Evolutionary conservation across 169 alveolate genomes (phyloP), one percentile per base, ranked within the genome.

Genomic region (Cryptosporidium ubiquitum): DNA sequence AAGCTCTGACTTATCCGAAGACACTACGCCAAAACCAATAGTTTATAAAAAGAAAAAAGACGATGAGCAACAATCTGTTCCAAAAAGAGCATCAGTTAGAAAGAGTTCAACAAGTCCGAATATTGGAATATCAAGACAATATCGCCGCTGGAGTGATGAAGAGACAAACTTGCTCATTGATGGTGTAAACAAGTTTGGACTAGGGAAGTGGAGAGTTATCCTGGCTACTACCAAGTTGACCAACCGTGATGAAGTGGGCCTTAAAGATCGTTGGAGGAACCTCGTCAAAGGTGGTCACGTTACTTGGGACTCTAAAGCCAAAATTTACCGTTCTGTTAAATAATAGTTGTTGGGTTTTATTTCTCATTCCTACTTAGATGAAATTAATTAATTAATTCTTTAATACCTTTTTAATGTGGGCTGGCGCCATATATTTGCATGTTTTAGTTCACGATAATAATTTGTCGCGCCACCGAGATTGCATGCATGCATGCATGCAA

Each of bases 231-330:
- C 89, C 16, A 79, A 79, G 51, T 47, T 79, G 3, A 31, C 68
- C 20, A 64, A 64, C 5, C 60, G 89, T 4, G 89, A 79, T 49
- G 89, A 79, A 64, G 89, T 79, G 39, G 89, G 89, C 23, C 52
- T 79, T 5, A 79, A 79, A 39, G 89, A 79, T 33, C 89, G 89
- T 49, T 79, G 89, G 89, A 58, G 89, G 12, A 79, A 79, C 44
- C 75, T 79, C 26, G 51, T 79, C 40, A 79, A 79, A 47, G 89
- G 89, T 18, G 75, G 89, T 18, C 89, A 79, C 26, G 89, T 79
- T 20, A 66, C 55, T 55, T 79, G 89, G 89, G 75, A 79, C 40
- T 47, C 71, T 3, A n/a, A 40, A 31, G 2, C 52, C 23, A 79
- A 18, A 42, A 61, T 23, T 1, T 79, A 79, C 23, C 39, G 49